A percentile compares a stretch with the other conserved stretches of the same genome.
These are phyloP conservation scores for Debaryomycetaceae sp. DNA, from an alignment of 1,139 yeast species.

Conservation along the genomic window DNA sequence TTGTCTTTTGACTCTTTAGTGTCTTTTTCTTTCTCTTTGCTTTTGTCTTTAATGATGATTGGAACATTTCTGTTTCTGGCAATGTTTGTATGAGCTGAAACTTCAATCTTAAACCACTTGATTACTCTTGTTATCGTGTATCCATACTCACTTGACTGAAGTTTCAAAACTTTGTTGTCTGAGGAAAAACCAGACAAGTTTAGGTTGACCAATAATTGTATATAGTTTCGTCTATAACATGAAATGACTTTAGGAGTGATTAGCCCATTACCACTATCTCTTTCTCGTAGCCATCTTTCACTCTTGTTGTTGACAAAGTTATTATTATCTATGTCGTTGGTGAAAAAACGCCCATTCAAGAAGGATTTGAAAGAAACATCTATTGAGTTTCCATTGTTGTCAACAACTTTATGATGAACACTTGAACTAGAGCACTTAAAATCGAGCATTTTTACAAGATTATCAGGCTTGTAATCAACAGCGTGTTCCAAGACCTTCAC, in stretches of 20 bases:
- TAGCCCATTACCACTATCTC: constrained; percentile 2
- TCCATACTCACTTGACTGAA: constrained; percentile 35
- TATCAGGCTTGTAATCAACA: constrained; percentile 27
- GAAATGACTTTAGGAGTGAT: constrained; percentile 39
- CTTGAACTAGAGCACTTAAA: constrained; percentile 19
- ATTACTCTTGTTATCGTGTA: constrained; percentile 34
- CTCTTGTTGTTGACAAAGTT: constrained; percentile 29
- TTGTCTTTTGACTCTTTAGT: constrained; percentile 11
- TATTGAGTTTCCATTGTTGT: constrained; percentile 25
- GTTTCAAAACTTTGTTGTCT: constrained; percentile 25
- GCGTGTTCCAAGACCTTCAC: constrained; percentile 12
- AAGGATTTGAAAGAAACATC: constrained; percentile 33
- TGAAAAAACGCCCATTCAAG: constrained; percentile 40
- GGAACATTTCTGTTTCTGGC: constrained; percentile 29
- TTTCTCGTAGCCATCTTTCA: constrained; percentile 4
- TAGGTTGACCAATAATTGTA: constrained; percentile 36
- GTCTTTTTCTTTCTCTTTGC: constrained; percentile 3
- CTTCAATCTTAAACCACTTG: constrained; percentile 39
- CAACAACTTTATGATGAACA: constrained; percentile 27
- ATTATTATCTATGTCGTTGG: constrained; percentile 42
- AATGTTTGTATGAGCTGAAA: constrained; percentile 34
- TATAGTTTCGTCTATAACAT: constrained; percentile 45
- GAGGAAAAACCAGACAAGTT: constrained; percentile 28
- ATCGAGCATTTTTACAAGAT: constrained; percentile 28
- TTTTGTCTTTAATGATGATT: constrained; percentile 25